Evolutionary conservation across 2,329 filamentous ascomycete species (phyloP).

Genomic region (Fonsecaea pedrosoi): DNA sequence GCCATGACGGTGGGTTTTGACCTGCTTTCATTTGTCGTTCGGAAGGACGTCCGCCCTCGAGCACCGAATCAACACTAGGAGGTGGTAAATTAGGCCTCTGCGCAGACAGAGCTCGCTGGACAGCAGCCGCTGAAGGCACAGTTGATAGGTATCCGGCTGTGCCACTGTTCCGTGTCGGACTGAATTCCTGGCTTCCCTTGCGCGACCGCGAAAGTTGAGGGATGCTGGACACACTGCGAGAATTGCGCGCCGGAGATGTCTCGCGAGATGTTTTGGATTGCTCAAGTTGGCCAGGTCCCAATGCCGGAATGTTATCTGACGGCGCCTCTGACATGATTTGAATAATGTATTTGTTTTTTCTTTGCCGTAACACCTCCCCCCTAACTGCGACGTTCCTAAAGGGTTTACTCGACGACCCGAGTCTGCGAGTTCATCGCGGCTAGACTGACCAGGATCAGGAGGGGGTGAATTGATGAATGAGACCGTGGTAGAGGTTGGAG

Average conservation of each 20-base stretch:
- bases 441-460: conserved; percentile 8
- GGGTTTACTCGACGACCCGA: conserved; percentile 23
- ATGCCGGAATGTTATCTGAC: conserved; percentile 20
- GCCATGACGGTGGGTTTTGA: conserved; percentile 70
- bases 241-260: conserved; percentile 31
- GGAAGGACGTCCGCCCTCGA: conserved; percentile 68
- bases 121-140: conserved; percentile 66
- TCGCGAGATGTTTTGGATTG: conserved; percentile 29
- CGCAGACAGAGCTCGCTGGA: conserved; percentile 72
- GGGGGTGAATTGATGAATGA: neutral
- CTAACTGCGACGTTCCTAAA: conserved; percentile 16
- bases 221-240: conserved; percentile 40
- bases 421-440: conserved; percentile 30
- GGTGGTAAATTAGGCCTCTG: conserved; percentile 69
- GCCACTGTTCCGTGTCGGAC: conserved; percentile 60
- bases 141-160: conserved; percentile 50
- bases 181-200: conserved; percentile 72
- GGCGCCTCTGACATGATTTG: conserved; percentile 26
- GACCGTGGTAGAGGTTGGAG: neutral
- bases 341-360: neutral
- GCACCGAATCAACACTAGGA: conserved; percentile 65
- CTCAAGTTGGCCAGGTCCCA: conserved; percentile 21
- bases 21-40: conserved; percentile 63
- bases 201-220: conserved; percentile 60
- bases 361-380: conserved; percentile 24